phyloP scores from a whole-genome alignment of 305 asterid genomes.

The Salvia sclarea region DNA sequence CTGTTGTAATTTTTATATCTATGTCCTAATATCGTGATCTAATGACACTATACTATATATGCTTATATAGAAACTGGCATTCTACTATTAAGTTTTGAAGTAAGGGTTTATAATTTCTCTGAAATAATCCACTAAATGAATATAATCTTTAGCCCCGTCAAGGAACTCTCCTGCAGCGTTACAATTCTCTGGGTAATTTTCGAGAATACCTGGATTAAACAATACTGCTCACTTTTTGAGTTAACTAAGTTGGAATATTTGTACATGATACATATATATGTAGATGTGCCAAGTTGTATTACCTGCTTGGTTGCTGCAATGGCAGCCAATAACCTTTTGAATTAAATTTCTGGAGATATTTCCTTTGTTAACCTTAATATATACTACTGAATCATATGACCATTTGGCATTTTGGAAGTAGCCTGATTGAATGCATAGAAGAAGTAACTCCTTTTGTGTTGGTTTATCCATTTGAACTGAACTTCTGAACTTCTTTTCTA shows the following conservation, averaged over 20 bases:
- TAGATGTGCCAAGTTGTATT: background rate
- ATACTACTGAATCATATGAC: background rate
- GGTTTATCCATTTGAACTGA: background rate
- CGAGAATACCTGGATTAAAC: background rate
- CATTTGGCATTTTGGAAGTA: background rate
- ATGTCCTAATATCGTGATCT: background rate
- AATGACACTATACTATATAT: background rate
- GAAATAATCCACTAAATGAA: background rate
- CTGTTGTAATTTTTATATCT: background rate
- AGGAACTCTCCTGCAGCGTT: conserved; percentile 2
- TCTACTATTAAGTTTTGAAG: conserved; percentile 5
- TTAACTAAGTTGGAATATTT: conserved; percentile 13
- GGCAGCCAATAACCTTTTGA: conserved; percentile 5
- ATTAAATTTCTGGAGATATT: background rate
- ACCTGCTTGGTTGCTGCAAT: background rate
- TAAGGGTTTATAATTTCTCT: background rate
- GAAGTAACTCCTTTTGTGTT: background rate
- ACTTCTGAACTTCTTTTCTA: background rate
- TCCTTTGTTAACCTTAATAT: conserved; percentile 16
- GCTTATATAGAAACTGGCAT: background rate
- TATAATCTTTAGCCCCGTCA: background rate
- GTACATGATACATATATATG: background rate
- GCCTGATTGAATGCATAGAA: conserved; percentile 5
- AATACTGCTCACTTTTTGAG: background rate
- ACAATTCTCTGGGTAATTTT: background rate